Base-by-base conservation (phyloP, 2,329 filamentous ascomycete species). In the Geosmithia putterillii region DNA sequence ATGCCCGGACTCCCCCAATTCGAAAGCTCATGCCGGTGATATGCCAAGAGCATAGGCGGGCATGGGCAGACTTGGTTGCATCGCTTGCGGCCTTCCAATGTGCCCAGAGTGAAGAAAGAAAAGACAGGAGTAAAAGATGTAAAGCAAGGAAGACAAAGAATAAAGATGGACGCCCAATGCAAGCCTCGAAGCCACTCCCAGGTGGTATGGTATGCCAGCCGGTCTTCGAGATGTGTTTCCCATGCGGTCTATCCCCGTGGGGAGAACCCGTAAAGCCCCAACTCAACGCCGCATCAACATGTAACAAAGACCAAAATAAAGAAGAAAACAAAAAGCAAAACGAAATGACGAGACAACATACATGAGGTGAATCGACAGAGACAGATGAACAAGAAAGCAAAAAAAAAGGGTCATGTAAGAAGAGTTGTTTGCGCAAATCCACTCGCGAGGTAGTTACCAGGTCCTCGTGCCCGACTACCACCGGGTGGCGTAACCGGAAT, bases 401-500 rank as follows among this genome's bases (percentile, higher is more conserved):
- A 20, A 44, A 28, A 40, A 41, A 41, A 36, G 22, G 10, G 12
- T 22, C 17, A 22, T 40, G 44, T 43, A 40, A 35, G 43, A 41
- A 38, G n/a, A n/a, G n/a, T n/a, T 42, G 45, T 48, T 20, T 40
- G 15, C 38, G 19, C 36, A 8, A 4, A 20, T 14, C 19, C 28
- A 32, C 28, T 32, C 20, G 10, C 9, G 36, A 18, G 36, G 36
- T 18, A 38, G n/a, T 38, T 9, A 38, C 20, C 36, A 38, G 15
- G 3, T 38, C 15, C 36, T 38, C 36, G 41, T 45, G 42, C 46
- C 41, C 39, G 46, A 50, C 41, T 42, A 46, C 44, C 44, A 46
- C 35, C 44, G 41, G 38, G 37, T 43, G 28, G 28, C 28, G 28
- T 46, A 43, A 37, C 44, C 41, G 61, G 76, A 71, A 65, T 74